These are phyloP conservation scores for Stentor coeruleus DNA, from an alignment of 73 alveolate genomes.

Conservation along the genomic window DNA sequence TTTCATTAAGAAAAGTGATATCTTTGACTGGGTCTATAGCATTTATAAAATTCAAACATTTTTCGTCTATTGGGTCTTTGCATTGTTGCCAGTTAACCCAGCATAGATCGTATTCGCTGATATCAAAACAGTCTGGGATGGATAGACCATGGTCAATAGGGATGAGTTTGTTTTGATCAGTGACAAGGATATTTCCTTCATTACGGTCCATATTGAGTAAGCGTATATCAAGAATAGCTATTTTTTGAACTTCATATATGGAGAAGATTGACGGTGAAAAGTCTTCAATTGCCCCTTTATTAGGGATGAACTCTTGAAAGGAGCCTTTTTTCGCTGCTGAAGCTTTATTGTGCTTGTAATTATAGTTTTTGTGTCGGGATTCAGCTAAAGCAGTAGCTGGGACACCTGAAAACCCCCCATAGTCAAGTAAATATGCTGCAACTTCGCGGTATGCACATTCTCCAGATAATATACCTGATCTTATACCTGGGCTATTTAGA, in stretches of 20 bases:
- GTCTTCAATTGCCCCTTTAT: constrained; percentile 83
- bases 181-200: constrained; percentile 89
- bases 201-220: constrained; percentile 92
- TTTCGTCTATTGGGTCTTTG: constrained; percentile 62
- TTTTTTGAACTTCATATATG: constrained; percentile 85
- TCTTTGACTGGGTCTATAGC: constrained; percentile 76
- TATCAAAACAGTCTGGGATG: constrained; percentile 89
- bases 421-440: constrained; percentile 92
- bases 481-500: constrained; percentile 72
- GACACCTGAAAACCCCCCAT: constrained; percentile 69
- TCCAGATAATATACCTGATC: constrained; percentile 92
- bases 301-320: constrained; percentile 69
- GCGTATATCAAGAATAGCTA: constrained; percentile 92
- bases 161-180: constrained; percentile 62
- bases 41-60: constrained; percentile 67
- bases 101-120: constrained; percentile 84
- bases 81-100: constrained; percentile 96
- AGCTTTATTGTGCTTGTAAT: not conserved
- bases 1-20: constrained; percentile 66
- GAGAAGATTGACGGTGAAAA: constrained; percentile 78
- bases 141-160: constrained; percentile 96
- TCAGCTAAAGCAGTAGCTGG: constrained; percentile 96
- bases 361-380: constrained; percentile 56
- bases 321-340: constrained; percentile 83
- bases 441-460: constrained; percentile 95